A percentile compares a stretch with the other conserved stretches of the same genome.
Conservation (phyloP, 2,329 filamentous ascomycete species). For the Mycocentrospora acerina region DNA sequence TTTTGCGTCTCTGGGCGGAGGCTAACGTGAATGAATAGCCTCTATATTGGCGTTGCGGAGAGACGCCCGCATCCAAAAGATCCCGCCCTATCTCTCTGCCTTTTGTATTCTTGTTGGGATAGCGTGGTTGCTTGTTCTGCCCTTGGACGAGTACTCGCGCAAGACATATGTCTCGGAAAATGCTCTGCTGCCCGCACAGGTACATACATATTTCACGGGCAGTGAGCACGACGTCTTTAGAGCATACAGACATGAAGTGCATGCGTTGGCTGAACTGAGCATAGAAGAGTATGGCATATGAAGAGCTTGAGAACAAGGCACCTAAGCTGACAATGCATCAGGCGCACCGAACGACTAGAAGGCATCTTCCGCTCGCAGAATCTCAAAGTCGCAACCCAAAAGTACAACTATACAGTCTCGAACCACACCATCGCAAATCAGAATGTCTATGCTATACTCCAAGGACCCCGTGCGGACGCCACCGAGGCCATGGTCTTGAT, state of each 20-base stretch:
- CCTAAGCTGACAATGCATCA: slow-evolving; percentile 43
- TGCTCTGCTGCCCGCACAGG: slow-evolving; percentile 89
- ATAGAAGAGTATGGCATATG: slow-evolving; percentile 41
- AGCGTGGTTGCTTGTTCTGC: slow-evolving; percentile 85
- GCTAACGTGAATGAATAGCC: slow-evolving; percentile 42
- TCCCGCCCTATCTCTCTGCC: slow-evolving; percentile 85
- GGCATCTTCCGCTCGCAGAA: slow-evolving; percentile 76
- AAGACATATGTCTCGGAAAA: slow-evolving; percentile 97
- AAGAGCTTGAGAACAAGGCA: too few relatives aligned
- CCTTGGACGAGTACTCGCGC: slow-evolving; percentile 86
- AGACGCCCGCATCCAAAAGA: slow-evolving; percentile 77
- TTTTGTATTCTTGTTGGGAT: slow-evolving; percentile 83
- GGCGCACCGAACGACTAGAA: slow-evolving; percentile 67
- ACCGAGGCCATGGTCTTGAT: slow-evolving; percentile 95
- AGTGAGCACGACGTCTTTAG: slow-evolving; percentile 94
- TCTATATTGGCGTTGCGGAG: slow-evolving; percentile 70
- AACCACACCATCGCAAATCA: slow-evolving; percentile 75
- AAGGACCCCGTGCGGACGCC: slow-evolving; percentile 90
- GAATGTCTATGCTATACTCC: slow-evolving; percentile 91
- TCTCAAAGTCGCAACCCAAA: slow-evolving; percentile 83
- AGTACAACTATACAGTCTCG: slow-evolving; percentile 80
- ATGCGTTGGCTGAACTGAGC: slow-evolving; percentile 55
- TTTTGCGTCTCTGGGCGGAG: not conserved
- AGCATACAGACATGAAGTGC: slow-evolving; percentile 83
- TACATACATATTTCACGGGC: slow-evolving; percentile 95